Conservation (phyloP, 768 basidiomycete species). For the Boletus subparvulus region DNA sequence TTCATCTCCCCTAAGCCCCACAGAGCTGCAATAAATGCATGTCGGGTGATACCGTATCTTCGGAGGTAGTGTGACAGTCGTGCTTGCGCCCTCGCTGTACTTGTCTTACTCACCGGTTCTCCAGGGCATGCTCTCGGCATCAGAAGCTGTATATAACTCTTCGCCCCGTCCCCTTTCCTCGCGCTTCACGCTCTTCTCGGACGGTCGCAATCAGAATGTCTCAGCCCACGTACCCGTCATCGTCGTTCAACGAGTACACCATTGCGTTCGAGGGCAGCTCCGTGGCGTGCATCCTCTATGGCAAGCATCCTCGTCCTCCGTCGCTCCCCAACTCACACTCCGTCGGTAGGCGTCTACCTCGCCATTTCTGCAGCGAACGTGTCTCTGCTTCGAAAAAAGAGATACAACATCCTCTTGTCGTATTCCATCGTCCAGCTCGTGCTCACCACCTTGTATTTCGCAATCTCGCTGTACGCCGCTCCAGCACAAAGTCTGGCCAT, state of each 20-base stretch:
- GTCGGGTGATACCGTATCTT: slow-evolving; percentile 1
- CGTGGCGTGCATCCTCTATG: slow-evolving; percentile 21
- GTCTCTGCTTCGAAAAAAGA: slow-evolving; percentile 13
- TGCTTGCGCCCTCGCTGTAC: not conserved
- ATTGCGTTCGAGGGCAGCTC: slow-evolving; percentile 23
- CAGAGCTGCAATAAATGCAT: not conserved
- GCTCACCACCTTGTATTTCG: slow-evolving; percentile 21
- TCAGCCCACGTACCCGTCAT: slow-evolving; percentile 7
- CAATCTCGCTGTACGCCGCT: slow-evolving; percentile 17
- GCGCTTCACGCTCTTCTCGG: not conserved
- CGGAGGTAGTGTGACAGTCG: slow-evolving; percentile 3
- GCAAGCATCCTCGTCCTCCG: not conserved
- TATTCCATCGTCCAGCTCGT: slow-evolving; percentile 16
- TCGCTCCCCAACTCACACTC: not conserved
- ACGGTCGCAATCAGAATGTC: slow-evolving; percentile 13
- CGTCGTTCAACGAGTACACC: slow-evolving; percentile 18
- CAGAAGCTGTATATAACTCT: slow-evolving; percentile 7
- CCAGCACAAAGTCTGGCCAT: slow-evolving; percentile 13
- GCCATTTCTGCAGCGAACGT: slow-evolving; percentile 12
- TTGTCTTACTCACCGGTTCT: not conserved
- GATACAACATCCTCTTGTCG: slow-evolving; percentile 14
- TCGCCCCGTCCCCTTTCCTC: not conserved
- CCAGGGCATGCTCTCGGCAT: slow-evolving; percentile 4
- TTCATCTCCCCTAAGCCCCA: slow-evolving; percentile 2
- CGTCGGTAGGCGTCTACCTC: slow-evolving; percentile 14